A percentile compares a stretch with the other conserved stretches of the same genome.
Conservation (phyloP, 1,139 yeast genomes). For the Saccharomycopsis hybrid region DNA sequence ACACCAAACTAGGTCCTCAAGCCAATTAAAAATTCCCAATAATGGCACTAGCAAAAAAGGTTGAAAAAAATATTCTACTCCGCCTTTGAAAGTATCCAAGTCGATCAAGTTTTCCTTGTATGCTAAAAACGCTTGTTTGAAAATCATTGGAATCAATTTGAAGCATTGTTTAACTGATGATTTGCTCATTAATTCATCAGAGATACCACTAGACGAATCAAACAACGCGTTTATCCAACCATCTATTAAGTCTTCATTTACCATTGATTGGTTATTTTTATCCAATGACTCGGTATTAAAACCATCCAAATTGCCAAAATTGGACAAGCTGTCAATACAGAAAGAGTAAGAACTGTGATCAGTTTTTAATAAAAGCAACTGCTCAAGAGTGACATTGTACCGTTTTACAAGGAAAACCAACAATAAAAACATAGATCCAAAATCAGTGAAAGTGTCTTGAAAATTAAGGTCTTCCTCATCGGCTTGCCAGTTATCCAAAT, state of each 20-base stretch:
- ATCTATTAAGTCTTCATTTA: conserved; percentile 39
- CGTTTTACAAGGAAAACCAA: conserved; percentile 40
- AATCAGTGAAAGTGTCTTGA: conserved; percentile 64
- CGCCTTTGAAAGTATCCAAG: conserved; percentile 43
- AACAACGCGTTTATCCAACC: conserved; percentile 81
- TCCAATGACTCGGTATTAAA: background rate
- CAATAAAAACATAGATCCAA: conserved; percentile 53
- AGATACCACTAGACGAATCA: conserved; percentile 71
- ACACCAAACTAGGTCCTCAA: conserved; percentile 34
- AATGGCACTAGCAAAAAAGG: conserved; percentile 47
- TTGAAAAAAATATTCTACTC: conserved; percentile 59
- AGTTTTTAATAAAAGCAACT: conserved; percentile 24
- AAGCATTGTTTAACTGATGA: conserved; percentile 65
- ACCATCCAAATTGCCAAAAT: conserved; percentile 22
- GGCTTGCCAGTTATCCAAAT: conserved; percentile 31
- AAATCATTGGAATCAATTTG: conserved; percentile 62
- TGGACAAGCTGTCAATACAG: conserved; percentile 24
- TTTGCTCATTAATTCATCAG: conserved; percentile 71
- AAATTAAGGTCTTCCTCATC: conserved; percentile 45
- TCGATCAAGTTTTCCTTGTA: conserved; percentile 49
- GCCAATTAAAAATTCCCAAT: conserved; percentile 36
- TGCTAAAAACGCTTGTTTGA: conserved; percentile 68
- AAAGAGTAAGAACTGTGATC: conserved; percentile 23
- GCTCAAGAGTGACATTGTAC: conserved; percentile 36
- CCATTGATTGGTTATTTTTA: background rate